Conservation (phyloP, 139 green algal species). For the Auxenochlorella pyrenoidosa region DNA sequence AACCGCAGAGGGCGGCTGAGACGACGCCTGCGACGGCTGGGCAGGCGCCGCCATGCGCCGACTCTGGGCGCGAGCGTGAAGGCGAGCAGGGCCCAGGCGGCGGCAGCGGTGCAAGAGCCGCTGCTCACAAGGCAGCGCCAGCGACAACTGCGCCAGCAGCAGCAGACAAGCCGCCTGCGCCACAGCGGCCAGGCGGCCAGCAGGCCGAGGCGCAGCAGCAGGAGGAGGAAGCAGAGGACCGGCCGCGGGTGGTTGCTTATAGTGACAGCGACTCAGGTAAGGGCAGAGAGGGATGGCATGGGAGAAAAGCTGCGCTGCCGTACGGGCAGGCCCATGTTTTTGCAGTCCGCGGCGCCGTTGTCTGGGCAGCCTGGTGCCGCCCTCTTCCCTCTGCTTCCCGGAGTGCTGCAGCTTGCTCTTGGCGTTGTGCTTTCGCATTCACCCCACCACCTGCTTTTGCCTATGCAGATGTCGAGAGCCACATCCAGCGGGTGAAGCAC, state of each 20-base stretch:
- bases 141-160: background rate
- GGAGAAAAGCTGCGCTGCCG: no score
- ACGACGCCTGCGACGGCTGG: background rate
- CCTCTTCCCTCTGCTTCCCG: no score
- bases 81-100: background rate
- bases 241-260: constrained; percentile 44
- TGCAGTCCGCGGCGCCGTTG: background rate
- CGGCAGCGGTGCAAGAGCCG: background rate
- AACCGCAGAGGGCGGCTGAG: background rate
- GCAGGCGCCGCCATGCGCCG: background rate
- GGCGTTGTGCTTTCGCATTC: background rate
- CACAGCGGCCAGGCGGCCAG: background rate
- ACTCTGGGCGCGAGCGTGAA: background rate
- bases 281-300: no score
- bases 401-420: background rate
- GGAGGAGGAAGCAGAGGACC: constrained; percentile 15
- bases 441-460: background rate
- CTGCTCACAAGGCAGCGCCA: background rate
- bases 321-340: no score
- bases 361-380: background rate
- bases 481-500: constrained; percentile 44
- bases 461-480: constrained; percentile 38
- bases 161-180: background rate
- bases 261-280: constrained; percentile 41
- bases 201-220: background rate